Evolutionary conservation across 192 early-diverging fungal species (phyloP), one percentile per base, ranked within the genome.

Genomic region (Lobosporangium transversale): DNA sequence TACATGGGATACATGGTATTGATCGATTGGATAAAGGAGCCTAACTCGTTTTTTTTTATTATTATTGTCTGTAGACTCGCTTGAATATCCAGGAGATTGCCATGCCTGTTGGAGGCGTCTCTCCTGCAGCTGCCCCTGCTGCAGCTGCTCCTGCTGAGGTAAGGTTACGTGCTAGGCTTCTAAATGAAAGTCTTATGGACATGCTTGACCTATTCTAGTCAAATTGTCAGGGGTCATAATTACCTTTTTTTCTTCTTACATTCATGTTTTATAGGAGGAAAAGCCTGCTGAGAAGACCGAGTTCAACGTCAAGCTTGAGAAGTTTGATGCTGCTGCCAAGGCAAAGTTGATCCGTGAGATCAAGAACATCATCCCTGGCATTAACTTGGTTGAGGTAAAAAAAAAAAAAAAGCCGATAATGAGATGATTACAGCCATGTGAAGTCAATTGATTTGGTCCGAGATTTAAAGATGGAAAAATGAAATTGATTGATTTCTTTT

Each of bases 301-400:
- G 60, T 97, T 99, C 87, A 95, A 88, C 76, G 93, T 99, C 63
- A 99, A 92, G 85, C 88, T 99, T 32, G 94, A 95, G 62, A 95
- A 95, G 90, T 92, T 97, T 61, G 94, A 97, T 68, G 90, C 95
- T 24, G 89, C 92, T 24, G 82, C 92, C 59, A 99, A 99, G 84
- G 95, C 97, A 66, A 99, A 99, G 88, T 89, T 99, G 49, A 99
- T 99, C 68, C 91, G 94, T 80, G 97, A 99, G 84, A 95, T 99
- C 66, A 98, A 98, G 89, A 91, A 88, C 78, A 75, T 99, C 62
- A 79, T 95, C 7, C 94, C 95, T 21, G 94, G 94, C 55, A 92
- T 94, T 63, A 98, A 94, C 86, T 82, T 99, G 82, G 94, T 99
- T 21, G 97, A 97, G 74, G 89, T 92, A 83, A 59, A 31, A 32